These are phyloP conservation scores for Paxillus involutus DNA, from an alignment of 768 basidiomycete species.

Conservation along the genomic window DNA sequence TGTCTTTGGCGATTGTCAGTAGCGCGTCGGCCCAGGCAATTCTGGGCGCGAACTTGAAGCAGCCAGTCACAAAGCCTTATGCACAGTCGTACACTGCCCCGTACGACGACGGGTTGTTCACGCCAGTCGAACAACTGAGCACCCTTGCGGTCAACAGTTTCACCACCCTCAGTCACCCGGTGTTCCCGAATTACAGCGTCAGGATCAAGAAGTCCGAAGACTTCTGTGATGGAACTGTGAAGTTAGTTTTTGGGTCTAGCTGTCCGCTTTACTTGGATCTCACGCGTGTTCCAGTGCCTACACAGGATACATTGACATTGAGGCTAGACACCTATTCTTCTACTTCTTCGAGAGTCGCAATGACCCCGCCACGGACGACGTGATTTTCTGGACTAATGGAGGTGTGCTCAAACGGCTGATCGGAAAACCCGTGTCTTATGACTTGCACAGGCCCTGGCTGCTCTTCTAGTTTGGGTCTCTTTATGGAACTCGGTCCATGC, in stretches of 20 bases:
- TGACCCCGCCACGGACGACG: constrained; percentile 55
- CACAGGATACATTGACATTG: constrained; percentile 68
- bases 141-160: constrained; percentile 31
- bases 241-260: constrained; percentile 21
- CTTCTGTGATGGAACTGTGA: constrained; percentile 42
- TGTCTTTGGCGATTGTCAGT: constrained; percentile 16
- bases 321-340: constrained; percentile 67
- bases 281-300: constrained; percentile 40
- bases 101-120: constrained; percentile 33
- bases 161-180: constrained; percentile 40
- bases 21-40: constrained; percentile 21
- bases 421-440: neutral
- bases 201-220: constrained; percentile 36
- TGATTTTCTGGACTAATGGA: constrained; percentile 59
- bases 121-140: constrained; percentile 31
- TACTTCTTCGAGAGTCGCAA: constrained; percentile 75
- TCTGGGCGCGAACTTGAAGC: constrained; percentile 10
- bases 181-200: constrained; percentile 43
- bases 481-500: constrained; percentile 80
- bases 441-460: constrained; percentile 43
- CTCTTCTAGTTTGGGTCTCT: constrained; percentile 60
- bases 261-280: neutral
- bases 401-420: constrained; percentile 39
- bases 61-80: neutral
- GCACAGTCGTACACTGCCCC: constrained; percentile 7